Evolutionary conservation across 805 yeast species (phyloP), one percentile per base, ranked within the genome.

Genomic region (Aciculoconidium aculeatum): DNA sequence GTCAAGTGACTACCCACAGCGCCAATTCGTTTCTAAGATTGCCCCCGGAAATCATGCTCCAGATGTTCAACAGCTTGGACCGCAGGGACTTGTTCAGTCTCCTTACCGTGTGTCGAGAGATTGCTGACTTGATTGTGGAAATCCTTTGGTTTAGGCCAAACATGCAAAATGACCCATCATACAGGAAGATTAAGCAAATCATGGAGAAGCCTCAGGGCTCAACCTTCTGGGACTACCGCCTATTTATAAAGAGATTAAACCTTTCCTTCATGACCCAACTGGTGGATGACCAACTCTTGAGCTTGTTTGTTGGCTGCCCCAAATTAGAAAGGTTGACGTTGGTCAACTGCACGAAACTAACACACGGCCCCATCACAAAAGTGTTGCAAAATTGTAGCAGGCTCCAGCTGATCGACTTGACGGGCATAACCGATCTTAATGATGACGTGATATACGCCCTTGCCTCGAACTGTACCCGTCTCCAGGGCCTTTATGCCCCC

Each of bases 401-500:
- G 37, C 61, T 90, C 35, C 94, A 84, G 53, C 81, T 94, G 23
- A 78, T 90, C 28, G 97, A 90, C 57, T 67, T 90, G 43, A 80
- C 95, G 0, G 92, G 92, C 6, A 80, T 85, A 4, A 67, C 66
- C 23, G 75, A 70, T 37, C 56, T 64, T 30, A 68, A 64, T 32
- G 96, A 88, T 59, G 75, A 69, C 24, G 75, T 87, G 4, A 74
- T 86, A 35, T 42, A 56, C 16, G 75, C 82, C 5, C 64, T 90
- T 40, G 86, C 95, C 3, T 49, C 50, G 6, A 68, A 74, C 45
- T 88, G 96, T 53, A 70, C 73, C 20, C 61, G 90, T 26, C 64
- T 90, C 25, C 96, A 90, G 58, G 96, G 96, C 1, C 62, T 88
- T 25, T 88, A 87, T 51, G 92, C 92, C 0, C 88, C 95, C 2